Evolutionary conservation across 1,139 yeast genomes (phyloP), one percentile per base, ranked within the genome.

Genomic region (Candida anutae): DNA sequence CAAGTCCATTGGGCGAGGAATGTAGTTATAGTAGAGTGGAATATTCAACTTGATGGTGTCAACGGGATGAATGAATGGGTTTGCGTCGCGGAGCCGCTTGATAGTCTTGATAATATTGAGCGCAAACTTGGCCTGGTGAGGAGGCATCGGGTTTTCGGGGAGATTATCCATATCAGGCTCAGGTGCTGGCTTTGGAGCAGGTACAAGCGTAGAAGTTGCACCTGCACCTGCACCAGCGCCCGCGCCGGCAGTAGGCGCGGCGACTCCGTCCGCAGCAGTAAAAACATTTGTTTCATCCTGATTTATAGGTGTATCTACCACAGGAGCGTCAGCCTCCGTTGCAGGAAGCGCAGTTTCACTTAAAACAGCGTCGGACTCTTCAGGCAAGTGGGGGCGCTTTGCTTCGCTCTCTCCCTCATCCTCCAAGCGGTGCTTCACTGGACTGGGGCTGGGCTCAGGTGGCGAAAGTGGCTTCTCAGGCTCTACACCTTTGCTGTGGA

Each of bases 1-100:
- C 27, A 90, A 63, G 53, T 88, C 97, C 97, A 93, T 90, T 22
- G 99, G 99, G 41, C 82, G 66, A 37, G 73, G 70, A 43, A 93
- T 77, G 45, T 75, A 77, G 46, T 85, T 85, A 52, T 79, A 84
- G 53, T 90, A 90, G 34, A 83, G 76, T 3, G 98, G 99, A 34
- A 93, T 82, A 46, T 88, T 87, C 39, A 87, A 70, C 49, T 84
- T 85, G 30, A 83, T 78, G 4, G 74, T 81, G 49, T 90, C 97
- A 22, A 90, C 99, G 0, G 98, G 98, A 31, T 66, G 75, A 27
- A 84, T 48, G 50, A 90, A 90, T 3, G 98, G 98, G 15, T 69
- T 76, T 2, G 97, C 95, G 56, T 93, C 98, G 55, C 88, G 84
- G 45, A 88, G 69, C 39, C 97, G 65, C 53, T 84, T 87, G 32